These are phyloP conservation scores for Beauveria medogensis DNA, from an alignment of 2,329 filamentous ascomycete genomes.

Conservation along the genomic window DNA sequence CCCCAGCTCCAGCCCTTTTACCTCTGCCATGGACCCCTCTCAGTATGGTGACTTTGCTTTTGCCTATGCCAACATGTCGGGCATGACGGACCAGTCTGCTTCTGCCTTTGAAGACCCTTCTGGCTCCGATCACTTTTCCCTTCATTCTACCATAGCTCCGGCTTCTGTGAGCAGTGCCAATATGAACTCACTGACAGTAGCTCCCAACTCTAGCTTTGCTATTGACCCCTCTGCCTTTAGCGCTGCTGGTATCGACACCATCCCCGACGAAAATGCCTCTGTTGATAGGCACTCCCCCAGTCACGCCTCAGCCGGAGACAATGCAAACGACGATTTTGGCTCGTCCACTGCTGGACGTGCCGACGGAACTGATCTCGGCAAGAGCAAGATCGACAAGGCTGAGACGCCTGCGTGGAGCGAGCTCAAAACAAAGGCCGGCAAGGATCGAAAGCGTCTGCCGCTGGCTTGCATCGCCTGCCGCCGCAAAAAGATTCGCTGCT, in stretches of 20 bases:
- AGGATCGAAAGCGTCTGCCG: slow-evolving; percentile 87
- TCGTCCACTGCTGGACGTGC: slow-evolving; percentile 36
- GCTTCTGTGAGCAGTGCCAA: slow-evolving; percentile 11
- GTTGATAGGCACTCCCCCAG: slow-evolving; percentile 34
- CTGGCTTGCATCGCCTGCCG: slow-evolving; percentile 93
- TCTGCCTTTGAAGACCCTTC: slow-evolving; percentile 23
- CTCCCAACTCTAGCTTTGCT: slow-evolving; percentile 15
- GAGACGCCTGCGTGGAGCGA: slow-evolving; percentile 68
- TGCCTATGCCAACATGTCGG: slow-evolving; percentile 37
- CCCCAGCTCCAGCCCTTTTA: background rate
- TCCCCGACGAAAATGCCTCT: slow-evolving; percentile 37
- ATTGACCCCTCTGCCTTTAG: slow-evolving; percentile 16
- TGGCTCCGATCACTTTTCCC: slow-evolving; percentile 27
- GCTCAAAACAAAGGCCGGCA: slow-evolving; percentile 84
- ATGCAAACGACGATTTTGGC: slow-evolving; percentile 51
- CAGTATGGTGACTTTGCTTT: slow-evolving; percentile 49
- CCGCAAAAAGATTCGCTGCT: slow-evolving; percentile 96
- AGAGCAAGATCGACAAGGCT: slow-evolving; percentile 49
- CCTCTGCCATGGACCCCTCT: slow-evolving; percentile 33
- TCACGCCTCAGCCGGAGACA: slow-evolving; percentile 43
- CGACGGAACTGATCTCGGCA: slow-evolving; percentile 48
- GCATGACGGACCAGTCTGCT: slow-evolving; percentile 26
- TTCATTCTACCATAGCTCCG: slow-evolving; percentile 17
- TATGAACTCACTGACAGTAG: slow-evolving; percentile 14
- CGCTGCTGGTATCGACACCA: slow-evolving; percentile 26